phyloP scores from a whole-genome alignment of 1,284 basidiomycete species.

The Cryptococcus maquisensis region DNA sequence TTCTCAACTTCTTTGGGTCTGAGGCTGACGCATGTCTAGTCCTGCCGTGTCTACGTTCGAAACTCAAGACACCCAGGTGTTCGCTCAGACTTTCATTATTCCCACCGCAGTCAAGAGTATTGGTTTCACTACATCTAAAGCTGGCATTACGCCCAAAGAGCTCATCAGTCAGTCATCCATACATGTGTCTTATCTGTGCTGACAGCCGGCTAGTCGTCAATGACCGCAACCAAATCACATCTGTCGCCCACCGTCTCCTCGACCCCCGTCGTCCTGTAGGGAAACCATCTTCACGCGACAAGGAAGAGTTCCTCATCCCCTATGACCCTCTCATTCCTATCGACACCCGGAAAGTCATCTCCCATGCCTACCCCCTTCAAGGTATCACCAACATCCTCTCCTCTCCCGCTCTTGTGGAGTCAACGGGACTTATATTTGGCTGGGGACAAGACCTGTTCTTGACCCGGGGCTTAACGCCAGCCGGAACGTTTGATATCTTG shows the following conservation, averaged over 20 bases:
- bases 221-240: slow-evolving; percentile 66
- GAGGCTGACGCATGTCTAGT: slow-evolving; percentile 48
- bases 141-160: slow-evolving; percentile 82
- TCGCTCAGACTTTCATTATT: slow-evolving; percentile 68
- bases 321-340: slow-evolving; percentile 75
- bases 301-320: slow-evolving; percentile 78
- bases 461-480: slow-evolving; percentile 71
- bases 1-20: background rate
- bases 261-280: slow-evolving; percentile 78
- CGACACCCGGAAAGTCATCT: slow-evolving; percentile 70
- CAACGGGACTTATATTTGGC: slow-evolving; percentile 81
- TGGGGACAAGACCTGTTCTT: slow-evolving; percentile 84
- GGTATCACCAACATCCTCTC: slow-evolving; percentile 64
- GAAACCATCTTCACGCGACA: slow-evolving; percentile 71
- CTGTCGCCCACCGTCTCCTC: slow-evolving; percentile 68
- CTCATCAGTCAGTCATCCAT: slow-evolving; percentile 62
- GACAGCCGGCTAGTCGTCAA: slow-evolving; percentile 61
- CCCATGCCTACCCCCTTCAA: slow-evolving; percentile 68
- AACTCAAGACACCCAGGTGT: slow-evolving; percentile 54
- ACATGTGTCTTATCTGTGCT: background rate
- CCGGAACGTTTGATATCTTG: slow-evolving; percentile 88
- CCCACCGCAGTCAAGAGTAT: slow-evolving; percentile 66
- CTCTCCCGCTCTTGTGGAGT: slow-evolving; percentile 81
- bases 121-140: slow-evolving; percentile 72
- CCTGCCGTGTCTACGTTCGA: slow-evolving; percentile 69